Base-by-base conservation (phyloP, 2,329 filamentous ascomycete genomes). In the Fusarium abutilonis region DNA sequence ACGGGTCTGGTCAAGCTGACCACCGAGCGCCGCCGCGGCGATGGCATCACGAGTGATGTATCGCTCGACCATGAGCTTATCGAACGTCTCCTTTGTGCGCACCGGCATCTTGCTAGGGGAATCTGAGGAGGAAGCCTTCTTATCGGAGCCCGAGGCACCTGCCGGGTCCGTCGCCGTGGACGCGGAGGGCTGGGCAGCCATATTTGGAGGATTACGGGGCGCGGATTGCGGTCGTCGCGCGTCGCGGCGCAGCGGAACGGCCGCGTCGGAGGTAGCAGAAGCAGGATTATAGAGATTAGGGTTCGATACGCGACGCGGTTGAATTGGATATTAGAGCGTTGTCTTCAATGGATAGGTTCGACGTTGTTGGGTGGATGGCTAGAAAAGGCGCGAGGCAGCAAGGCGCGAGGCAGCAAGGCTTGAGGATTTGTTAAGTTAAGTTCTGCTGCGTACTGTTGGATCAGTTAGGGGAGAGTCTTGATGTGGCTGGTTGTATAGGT, bases 1-100 rank as follows among this genome's bases (percentile, higher is more conserved):
- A 62, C 85, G 83, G 49, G 81, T 82, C 32, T 82, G 80, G 48
- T 83, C 80, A 40, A 84, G 80, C 52, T 80, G 78, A 46, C 82
- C 76, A 50, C 78, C 78, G 42, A 86, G 75, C 55, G 82, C 82
- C 9, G 82, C 81, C 14, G 82, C 79, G 59, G 84, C 82, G 61
- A 86, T 75, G 70, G 79, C 78, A 70, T 87, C 85, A 69, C 81
- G 82, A 52, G 78, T 79, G 63, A 82, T 79, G 70, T 79, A 85
- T 50, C 82, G 81, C 70, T 85, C 80, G 53, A 86, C 78, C 70
- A 84, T 75, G 57, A 86, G 72, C 64, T 77, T 79, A 62, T 82
- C 79, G 72, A 84, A 84, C 7, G 81, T 79, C 51, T 85, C 83
- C 73, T 84, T 84, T 70, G 85, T 83, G 69, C 84, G 83, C 19